Percentiles rank a stretch among this genome's conserved stretches.
Evolutionary conservation across 441 rosid species (phyloP).

Genomic region (Syzygium malaccense): DNA sequence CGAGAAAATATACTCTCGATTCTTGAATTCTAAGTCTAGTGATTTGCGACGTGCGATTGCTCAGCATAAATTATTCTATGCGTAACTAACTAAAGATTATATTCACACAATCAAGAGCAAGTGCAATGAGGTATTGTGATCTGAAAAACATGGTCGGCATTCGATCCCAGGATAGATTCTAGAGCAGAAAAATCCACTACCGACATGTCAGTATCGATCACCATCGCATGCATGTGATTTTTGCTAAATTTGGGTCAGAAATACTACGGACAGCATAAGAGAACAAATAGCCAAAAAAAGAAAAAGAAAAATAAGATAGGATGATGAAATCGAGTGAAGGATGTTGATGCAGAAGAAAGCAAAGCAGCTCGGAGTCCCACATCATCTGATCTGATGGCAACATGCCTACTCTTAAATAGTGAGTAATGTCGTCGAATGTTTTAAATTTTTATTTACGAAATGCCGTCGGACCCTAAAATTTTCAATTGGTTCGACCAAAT

Average conservation of each 20-base stretch:
- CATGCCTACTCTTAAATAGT: neutral
- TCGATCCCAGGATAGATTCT: neutral
- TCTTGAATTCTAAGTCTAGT: neutral
- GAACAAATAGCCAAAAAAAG: neutral
- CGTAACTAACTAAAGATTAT: neutral
- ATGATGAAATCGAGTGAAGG: neutral
- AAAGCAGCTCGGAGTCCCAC: neutral
- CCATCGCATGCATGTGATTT: neutral
- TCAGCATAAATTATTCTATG: neutral
- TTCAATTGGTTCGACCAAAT: neutral
- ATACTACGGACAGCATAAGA: neutral
- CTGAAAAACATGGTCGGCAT: neutral
- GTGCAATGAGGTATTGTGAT: neutral
- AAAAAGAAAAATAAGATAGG: neutral
- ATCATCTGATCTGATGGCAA: neutral
- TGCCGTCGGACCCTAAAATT: neutral
- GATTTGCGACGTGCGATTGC: neutral
- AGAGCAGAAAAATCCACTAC: neutral
- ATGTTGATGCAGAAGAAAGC: neutral
- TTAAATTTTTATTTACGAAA: too few relatives aligned
- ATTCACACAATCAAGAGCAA: neutral
- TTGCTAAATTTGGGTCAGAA: neutral
- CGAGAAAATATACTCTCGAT: neutral
- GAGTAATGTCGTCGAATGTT: too few relatives aligned
- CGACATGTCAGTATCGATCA: neutral